Percentiles rank a stretch among this genome's conserved stretches.
Evolutionary conservation across 352 stramenopile genomes (phyloP).

Genomic region (Pythium aphanidermatum): DNA sequence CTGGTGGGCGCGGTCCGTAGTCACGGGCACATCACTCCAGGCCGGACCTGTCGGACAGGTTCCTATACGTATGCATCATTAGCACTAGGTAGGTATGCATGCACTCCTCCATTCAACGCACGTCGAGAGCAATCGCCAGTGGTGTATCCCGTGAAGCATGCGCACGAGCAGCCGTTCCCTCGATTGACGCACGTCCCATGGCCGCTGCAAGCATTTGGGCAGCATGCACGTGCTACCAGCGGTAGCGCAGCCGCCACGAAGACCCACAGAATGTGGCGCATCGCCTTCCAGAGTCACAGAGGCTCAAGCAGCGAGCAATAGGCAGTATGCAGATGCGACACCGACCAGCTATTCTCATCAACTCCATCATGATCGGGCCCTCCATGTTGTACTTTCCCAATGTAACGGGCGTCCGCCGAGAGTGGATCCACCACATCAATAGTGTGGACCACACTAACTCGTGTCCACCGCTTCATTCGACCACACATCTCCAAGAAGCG

Average conservation of each 20-base stretch:
- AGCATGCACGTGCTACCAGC: slow-evolving; percentile 25
- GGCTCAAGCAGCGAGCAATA: neutral
- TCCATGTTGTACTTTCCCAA: too few species aligned
- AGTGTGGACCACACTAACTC: too few species aligned
- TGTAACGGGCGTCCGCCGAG: too few species aligned
- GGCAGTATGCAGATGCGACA: too few species aligned
- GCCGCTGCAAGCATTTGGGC: slow-evolving; percentile 54
- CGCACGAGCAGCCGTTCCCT: slow-evolving; percentile 67
- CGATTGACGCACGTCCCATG: slow-evolving; percentile 50
- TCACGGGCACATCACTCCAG: slow-evolving; percentile 53
- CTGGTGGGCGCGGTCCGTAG: slow-evolving; percentile 52
- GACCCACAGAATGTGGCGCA: neutral
- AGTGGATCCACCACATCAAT: too few species aligned
- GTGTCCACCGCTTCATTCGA: neutral
- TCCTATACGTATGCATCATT: slow-evolving; percentile 20
- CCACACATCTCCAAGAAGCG: neutral
- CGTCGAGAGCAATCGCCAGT: slow-evolving; percentile 89
- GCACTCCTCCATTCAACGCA: too few species aligned
- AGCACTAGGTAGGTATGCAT: neutral
- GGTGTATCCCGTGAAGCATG: slow-evolving; percentile 82
- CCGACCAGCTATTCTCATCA: too few species aligned
- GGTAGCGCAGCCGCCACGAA: slow-evolving; percentile 9
- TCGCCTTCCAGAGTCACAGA: too few species aligned
- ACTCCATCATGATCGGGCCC: too few species aligned
- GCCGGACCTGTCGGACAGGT: slow-evolving; percentile 43